These are phyloP conservation scores for Saccharomycopsis fibuligera DNA, from an alignment of 805 yeast species.

Conservation along the genomic window DNA sequence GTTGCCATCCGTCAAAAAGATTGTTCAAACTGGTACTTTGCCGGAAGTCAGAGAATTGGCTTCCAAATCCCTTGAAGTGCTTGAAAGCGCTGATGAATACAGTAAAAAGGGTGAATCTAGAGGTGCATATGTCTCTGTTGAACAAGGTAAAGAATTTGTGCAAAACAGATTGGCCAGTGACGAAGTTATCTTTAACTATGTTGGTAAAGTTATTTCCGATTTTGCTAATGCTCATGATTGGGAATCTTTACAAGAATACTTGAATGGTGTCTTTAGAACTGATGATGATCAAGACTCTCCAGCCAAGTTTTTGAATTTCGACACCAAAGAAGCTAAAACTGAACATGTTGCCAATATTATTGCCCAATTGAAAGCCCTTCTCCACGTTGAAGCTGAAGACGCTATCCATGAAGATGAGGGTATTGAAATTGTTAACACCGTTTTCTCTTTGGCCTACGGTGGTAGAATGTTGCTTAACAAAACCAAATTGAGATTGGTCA, in stretches of 20 bases:
- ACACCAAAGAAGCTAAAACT: constrained; percentile 30
- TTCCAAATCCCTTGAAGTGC: constrained; percentile 72
- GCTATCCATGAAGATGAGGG: constrained; percentile 71
- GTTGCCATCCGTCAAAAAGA: constrained; percentile 87
- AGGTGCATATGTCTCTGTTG: constrained; percentile 60
- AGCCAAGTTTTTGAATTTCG: constrained; percentile 23
- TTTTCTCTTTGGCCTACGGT: constrained; percentile 94
- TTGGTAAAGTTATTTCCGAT: constrained; percentile 46
- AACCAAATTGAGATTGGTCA: constrained; percentile 76
- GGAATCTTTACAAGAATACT: constrained; percentile 50
- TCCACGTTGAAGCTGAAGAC: constrained; percentile 47
- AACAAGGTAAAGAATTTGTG: constrained; percentile 45
- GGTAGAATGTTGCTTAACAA: constrained; percentile 94
- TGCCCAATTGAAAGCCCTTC: constrained; percentile 44
- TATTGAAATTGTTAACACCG: constrained; percentile 85
- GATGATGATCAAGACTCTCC: constrained; percentile 24
- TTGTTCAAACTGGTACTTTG: constrained; percentile 80
- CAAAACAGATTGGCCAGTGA: constrained; percentile 27
- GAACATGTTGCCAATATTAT: constrained; percentile 40
- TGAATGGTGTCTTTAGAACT: constrained; percentile 33
- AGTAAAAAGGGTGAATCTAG: constrained; percentile 65
- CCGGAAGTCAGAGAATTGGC: constrained; percentile 97
- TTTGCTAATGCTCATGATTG: constrained; percentile 74
- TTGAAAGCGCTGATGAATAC: constrained; percentile 65
- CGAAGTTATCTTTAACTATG: constrained; percentile 38